phyloP scores from a whole-genome alignment of 768 basidiomycete species.

The Chalciporus chontae region DNA sequence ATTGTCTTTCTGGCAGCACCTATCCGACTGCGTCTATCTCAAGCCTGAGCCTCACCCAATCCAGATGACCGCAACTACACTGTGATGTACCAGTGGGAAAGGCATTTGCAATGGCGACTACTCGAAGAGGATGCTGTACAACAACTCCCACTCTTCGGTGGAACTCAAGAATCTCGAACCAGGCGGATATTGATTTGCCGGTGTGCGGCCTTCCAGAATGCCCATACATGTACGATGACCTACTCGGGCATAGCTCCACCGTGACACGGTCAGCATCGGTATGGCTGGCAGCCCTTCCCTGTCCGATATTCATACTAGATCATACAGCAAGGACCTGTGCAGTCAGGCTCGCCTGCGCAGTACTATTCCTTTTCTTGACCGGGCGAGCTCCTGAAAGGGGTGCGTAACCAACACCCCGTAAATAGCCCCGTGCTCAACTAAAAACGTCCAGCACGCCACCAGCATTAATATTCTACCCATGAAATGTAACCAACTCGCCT shows the following conservation, averaged over 20 bases:
- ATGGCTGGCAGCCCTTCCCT: conserved; percentile 13
- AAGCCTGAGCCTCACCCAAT: conserved; percentile 14
- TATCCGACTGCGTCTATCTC: neutral
- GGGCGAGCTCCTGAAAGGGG: conserved; percentile 8
- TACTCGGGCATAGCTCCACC: conserved; percentile 13
- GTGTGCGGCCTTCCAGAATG: conserved; percentile 26
- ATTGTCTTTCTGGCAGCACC: neutral
- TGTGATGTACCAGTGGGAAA: conserved; percentile 2
- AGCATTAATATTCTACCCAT: conserved; percentile 1
- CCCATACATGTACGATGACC: conserved; percentile 15
- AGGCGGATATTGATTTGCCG: conserved; percentile 32
- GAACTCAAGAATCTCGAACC: conserved; percentile 30
- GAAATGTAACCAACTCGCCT: conserved; percentile 1
- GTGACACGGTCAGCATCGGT: conserved; percentile 15
- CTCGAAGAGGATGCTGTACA: conserved; percentile 16
- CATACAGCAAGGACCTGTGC: conserved; percentile 12
- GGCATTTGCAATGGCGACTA: conserved; percentile 12
- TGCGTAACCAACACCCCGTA: conserved; percentile 11
- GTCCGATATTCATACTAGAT: conserved; percentile 22
- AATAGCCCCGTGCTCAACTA: conserved; percentile 1
- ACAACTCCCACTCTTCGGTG: conserved; percentile 13
- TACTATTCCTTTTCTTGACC: conserved; percentile 12
- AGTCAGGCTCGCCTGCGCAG: conserved; percentile 18
- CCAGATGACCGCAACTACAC: conserved; percentile 6
- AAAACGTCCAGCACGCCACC: conserved; percentile 12